Conservation (phyloP, 73 alveolate species). For the Tetrahymena borealis region DNA sequence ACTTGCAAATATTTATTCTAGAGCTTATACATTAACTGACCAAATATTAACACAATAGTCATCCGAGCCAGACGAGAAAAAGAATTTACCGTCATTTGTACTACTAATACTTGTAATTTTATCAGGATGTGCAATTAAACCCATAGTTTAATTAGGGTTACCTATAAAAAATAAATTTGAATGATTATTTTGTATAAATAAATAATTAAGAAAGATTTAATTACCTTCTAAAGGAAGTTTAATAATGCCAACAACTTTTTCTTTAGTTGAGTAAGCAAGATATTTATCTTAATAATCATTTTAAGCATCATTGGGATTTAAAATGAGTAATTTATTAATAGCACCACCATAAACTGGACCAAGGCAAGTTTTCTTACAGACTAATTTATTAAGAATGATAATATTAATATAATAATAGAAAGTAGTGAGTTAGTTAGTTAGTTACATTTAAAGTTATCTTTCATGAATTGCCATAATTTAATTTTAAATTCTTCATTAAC, state of each 20-base stretch:
- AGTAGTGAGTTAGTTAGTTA: not conserved
- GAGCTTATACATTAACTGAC: constrained; percentile 89
- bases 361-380: constrained; percentile 86
- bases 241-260: constrained; percentile 92
- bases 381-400: constrained; percentile 24
- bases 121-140: constrained; percentile 96
- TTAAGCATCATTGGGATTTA: constrained; percentile 52
- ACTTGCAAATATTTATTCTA: constrained; percentile 82
- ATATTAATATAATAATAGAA: not conserved
- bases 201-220: not conserved
- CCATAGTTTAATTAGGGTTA: constrained; percentile 96
- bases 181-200: not conserved
- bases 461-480: constrained; percentile 73
- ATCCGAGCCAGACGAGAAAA: constrained; percentile 95
- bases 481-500: constrained; percentile 91
- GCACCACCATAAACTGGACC: constrained; percentile 99
- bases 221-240: constrained; percentile 93
- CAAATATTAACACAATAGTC: constrained; percentile 93
- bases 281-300: constrained; percentile 60
- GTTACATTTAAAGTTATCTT: constrained; percentile 1
- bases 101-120: constrained; percentile 83
- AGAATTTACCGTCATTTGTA: constrained; percentile 82
- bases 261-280: constrained; percentile 82
- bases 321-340: constrained; percentile 61
- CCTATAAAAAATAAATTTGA: not conserved